These are phyloP conservation scores for Phlegmacium glaucopus DNA, from an alignment of 768 basidiomycete species.

Conservation along the genomic window DNA sequence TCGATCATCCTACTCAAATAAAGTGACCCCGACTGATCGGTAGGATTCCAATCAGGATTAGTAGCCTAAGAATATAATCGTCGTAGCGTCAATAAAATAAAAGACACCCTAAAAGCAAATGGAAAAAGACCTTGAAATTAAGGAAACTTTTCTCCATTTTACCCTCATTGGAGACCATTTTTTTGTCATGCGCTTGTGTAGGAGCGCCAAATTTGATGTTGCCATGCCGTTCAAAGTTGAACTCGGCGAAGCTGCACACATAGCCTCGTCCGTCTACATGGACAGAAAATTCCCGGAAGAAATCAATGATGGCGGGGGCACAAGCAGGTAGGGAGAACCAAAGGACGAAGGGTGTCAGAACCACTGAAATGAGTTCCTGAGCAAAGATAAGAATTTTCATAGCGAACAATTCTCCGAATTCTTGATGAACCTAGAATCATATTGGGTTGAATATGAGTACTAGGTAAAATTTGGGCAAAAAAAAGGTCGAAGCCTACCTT, in stretches of 20 bases:
- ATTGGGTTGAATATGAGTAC: not conserved
- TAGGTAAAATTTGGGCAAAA: not conserved
- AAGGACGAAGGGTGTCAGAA: constrained; percentile 91
- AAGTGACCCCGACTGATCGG: constrained; percentile 86
- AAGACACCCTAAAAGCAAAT: not conserved
- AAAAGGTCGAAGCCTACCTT: constrained; percentile 42
- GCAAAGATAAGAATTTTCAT: constrained; percentile 87
- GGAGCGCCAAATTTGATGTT: constrained; percentile 96
- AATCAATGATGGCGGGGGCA: constrained; percentile 90
- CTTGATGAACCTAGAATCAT: constrained; percentile 73
- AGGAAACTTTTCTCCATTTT: constrained; percentile 99
- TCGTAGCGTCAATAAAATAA: not conserved
- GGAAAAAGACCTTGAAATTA: constrained; percentile 70
- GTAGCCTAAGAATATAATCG: constrained; percentile 52
- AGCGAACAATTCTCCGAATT: constrained; percentile 90
- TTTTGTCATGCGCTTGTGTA: constrained; percentile 58
- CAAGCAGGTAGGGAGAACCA: constrained; percentile 91
- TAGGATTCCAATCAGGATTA: constrained; percentile 93
- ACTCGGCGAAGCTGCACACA: constrained; percentile 97
- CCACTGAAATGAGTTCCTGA: constrained; percentile 86
- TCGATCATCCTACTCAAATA: constrained; percentile 86
- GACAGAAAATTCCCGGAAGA: constrained; percentile 97
- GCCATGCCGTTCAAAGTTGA: constrained; percentile 94
- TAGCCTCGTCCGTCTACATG: constrained; percentile 96
- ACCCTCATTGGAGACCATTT: constrained; percentile 83